These are phyloP conservation scores for Arthroderma uncinatum DNA, from an alignment of 2,329 filamentous ascomycete genomes.

Conservation along the genomic window DNA sequence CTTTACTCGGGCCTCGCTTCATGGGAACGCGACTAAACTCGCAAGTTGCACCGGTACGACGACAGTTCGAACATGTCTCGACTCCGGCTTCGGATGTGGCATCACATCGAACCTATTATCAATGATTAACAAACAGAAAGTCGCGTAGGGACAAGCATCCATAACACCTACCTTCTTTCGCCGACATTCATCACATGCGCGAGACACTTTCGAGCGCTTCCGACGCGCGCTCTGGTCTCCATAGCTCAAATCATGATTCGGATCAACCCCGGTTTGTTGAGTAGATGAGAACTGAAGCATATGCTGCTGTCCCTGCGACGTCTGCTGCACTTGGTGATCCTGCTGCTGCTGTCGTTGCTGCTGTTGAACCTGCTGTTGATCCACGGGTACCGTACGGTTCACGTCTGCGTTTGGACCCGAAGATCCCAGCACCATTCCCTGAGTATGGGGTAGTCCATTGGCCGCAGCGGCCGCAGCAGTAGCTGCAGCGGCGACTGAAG, in stretches of 20 bases:
- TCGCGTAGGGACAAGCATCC: conserved; percentile 2
- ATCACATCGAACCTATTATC: conserved; percentile 63
- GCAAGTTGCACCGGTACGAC: conserved; percentile 62
- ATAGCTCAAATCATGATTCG: conserved; percentile 40
- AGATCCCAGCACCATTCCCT: conserved; percentile 31
- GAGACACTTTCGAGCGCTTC: conserved; percentile 75
- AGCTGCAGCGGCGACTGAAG: conserved; percentile 29
- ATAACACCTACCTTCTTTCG: conserved; percentile 55
- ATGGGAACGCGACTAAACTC: conserved; percentile 79
- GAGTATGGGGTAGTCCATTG: conserved; percentile 32
- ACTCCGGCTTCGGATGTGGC: conserved; percentile 62
- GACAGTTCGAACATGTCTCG: conserved; percentile 70
- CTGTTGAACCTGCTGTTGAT: conserved; percentile 18
- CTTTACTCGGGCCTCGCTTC: conserved; percentile 82
- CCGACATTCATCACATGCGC: conserved; percentile 80
- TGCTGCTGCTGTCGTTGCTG: conserved; percentile 12
- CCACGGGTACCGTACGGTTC: conserved; percentile 28
- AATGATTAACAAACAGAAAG: conserved; percentile 9
- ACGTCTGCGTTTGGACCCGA: conserved; percentile 26
- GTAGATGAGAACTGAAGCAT: conserved; percentile 35
- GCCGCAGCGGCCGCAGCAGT: conserved; percentile 27
- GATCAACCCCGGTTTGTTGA: conserved; percentile 36
- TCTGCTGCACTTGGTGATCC: conserved; percentile 1
- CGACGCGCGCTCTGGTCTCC: conserved; percentile 54
- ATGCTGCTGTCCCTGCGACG: conserved; percentile 20